These are phyloP conservation scores for Trichoderma sp. DNA, from an alignment of 2,329 filamentous ascomycete genomes.

Conservation along the genomic window DNA sequence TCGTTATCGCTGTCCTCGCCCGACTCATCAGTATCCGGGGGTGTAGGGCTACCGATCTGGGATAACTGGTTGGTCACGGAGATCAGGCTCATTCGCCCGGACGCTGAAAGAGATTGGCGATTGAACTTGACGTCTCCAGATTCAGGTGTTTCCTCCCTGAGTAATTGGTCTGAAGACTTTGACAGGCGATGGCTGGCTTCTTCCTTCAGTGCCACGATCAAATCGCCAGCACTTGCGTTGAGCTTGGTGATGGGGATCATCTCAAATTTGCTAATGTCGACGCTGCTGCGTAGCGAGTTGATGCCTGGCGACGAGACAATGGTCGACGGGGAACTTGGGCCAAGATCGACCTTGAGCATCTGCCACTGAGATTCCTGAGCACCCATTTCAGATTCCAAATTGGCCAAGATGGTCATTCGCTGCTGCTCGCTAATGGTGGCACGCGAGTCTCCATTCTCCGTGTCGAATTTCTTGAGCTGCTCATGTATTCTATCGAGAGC, in stretches of 20 bases:
- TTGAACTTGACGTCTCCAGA: neutral
- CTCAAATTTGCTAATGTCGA: constrained; percentile 2
- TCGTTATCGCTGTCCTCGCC: constrained; percentile 38
- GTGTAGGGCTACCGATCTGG: constrained; percentile 54
- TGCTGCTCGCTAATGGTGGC: constrained; percentile 41
- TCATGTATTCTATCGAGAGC: constrained; percentile 53
- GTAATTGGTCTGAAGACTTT: neutral
- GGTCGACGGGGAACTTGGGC: constrained; percentile 53
- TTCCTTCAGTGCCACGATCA: neutral
- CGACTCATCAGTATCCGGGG: constrained; percentile 54
- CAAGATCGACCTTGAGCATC: constrained; percentile 54
- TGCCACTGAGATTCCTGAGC: constrained; percentile 62
- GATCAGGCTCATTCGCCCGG: constrained; percentile 38
- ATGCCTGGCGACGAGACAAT: constrained; percentile 36
- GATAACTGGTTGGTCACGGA: constrained; percentile 35
- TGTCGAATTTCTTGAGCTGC: constrained; percentile 53
- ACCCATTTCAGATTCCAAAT: constrained; percentile 64
- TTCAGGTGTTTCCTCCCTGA: neutral
- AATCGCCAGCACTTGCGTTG: neutral
- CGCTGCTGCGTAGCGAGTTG: constrained; percentile 28
- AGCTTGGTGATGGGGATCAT: constrained; percentile 5
- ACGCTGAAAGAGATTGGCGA: constrained; percentile 7
- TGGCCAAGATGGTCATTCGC: constrained; percentile 54
- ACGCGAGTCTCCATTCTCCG: constrained; percentile 37
- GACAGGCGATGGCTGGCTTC: neutral